These are phyloP conservation scores for Penicillium angulare DNA, from an alignment of 495 filamentous ascomycete species.

Conservation along the genomic window DNA sequence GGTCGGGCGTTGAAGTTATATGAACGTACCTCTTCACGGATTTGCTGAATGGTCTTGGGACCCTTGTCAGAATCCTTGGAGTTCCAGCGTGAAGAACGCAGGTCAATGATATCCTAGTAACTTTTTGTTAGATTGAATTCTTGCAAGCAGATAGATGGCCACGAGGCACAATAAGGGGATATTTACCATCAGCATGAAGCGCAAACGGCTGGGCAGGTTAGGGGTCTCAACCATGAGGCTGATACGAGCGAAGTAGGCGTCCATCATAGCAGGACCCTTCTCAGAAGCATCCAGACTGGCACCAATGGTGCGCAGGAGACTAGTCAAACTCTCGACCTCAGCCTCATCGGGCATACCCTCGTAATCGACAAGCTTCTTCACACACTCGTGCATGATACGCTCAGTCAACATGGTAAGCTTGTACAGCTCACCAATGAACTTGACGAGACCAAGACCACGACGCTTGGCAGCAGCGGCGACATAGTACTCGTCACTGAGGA, in stretches of 20 bases:
- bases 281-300: slow-evolving; percentile 76
- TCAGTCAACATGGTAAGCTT: slow-evolving; percentile 98
- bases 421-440: slow-evolving; percentile 99
- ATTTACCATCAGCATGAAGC: slow-evolving; percentile 88
- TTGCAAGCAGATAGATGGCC: too few species aligned
- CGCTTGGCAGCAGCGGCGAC: slow-evolving; percentile 91
- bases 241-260: slow-evolving; percentile 91
- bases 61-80: slow-evolving; percentile 87
- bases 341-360: slow-evolving; percentile 91
- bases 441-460: slow-evolving; percentile 93
- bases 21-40: slow-evolving; percentile 71
- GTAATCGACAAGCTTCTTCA: slow-evolving; percentile 94
- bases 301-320: slow-evolving; percentile 89
- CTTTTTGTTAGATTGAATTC: slow-evolving; percentile 5
- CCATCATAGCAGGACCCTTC: slow-evolving; percentile 79
- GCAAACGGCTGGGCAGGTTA: slow-evolving; percentile 78
- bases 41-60: slow-evolving; percentile 91
- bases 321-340: slow-evolving; percentile 91
- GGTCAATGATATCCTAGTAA: slow-evolving; percentile 74
- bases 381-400: slow-evolving; percentile 99
- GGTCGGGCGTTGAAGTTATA: neutral
- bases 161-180: neutral
- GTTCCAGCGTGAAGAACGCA: slow-evolving; percentile 70
- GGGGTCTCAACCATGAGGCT: slow-evolving; percentile 71
- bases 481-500: slow-evolving; percentile 98